A percentile compares a stretch with the other conserved stretches of the same genome.
These are phyloP conservation scores for Mortierella sp. DNA, from an alignment of 371 early-diverging fungal genomes.

Conservation along the genomic window DNA sequence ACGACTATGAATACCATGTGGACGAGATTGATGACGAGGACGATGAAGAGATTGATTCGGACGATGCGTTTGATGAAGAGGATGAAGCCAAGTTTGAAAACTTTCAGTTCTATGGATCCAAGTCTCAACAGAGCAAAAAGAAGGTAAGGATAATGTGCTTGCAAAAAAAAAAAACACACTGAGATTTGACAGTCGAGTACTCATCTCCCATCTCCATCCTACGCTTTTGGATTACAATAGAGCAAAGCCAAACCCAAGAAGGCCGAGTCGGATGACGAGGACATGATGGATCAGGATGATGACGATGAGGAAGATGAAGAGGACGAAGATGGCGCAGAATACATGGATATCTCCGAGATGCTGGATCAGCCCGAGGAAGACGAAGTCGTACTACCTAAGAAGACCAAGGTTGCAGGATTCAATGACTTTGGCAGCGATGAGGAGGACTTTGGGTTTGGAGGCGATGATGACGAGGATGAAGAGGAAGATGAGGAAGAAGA, in stretches of 20 bases:
- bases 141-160: no score
- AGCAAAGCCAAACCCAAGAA: conserved; percentile 31
- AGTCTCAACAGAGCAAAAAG: conserved; percentile 49
- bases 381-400: conserved; percentile 54
- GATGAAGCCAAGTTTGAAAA: conserved; percentile 87
- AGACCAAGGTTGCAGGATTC: conserved; percentile 41
- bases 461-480: conserved; percentile 55
- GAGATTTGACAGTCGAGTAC: no score
- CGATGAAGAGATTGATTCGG: conserved; percentile 94
- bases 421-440: conserved; percentile 56
- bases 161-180: no score
- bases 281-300: conserved; percentile 39
- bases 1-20: conserved; percentile 78
- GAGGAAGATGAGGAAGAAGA: conserved; percentile 43
- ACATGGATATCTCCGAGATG: conserved; percentile 72
- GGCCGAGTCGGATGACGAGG: conserved; percentile 36
- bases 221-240: neutral
- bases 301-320: conserved; percentile 17
- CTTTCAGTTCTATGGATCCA: conserved; percentile 66
- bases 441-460: conserved; percentile 51
- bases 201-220: neutral
- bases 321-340: conserved; percentile 64
- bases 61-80: conserved; percentile 86
- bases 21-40: conserved; percentile 83
- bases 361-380: conserved; percentile 56